These are phyloP conservation scores for Davidsoniella neocaledoniae DNA, from an alignment of 2,329 filamentous ascomycete species.

Conservation along the genomic window DNA sequence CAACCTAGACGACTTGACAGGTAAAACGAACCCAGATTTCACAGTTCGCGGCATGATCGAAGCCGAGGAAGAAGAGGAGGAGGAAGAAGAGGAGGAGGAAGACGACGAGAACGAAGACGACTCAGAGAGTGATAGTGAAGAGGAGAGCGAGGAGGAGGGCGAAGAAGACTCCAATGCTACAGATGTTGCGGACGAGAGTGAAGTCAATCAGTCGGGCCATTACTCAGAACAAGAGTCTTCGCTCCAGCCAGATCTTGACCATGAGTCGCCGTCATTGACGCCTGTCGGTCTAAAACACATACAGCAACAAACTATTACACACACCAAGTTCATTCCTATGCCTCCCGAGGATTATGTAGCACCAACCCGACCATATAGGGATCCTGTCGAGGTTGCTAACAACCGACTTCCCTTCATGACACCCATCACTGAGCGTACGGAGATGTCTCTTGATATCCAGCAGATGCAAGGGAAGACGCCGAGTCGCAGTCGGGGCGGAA, in stretches of 20 bases:
- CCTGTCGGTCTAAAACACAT: background rate
- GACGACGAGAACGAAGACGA: background rate
- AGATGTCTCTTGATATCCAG: conserved; percentile 57
- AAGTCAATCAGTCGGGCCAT: conserved; percentile 17
- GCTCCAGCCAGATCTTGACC: background rate
- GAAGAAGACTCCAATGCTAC: conserved; percentile 17
- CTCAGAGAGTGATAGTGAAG: conserved; percentile 17
- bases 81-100: conserved; percentile 21
- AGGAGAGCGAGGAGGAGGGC: conserved; percentile 2
- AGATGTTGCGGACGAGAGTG: conserved; percentile 24
- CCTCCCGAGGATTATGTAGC: conserved; percentile 77
- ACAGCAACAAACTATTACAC: conserved; percentile 31
- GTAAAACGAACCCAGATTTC: conserved; percentile 29
- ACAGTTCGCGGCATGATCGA: conserved; percentile 19
- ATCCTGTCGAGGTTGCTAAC: conserved; percentile 64
- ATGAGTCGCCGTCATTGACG: background rate
- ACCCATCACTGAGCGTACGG: conserved; percentile 88
- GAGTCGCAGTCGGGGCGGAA: conserved; percentile 34
- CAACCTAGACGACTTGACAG: conserved; percentile 24
- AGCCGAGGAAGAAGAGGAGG: conserved; percentile 20
- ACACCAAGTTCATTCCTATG: conserved; percentile 57
- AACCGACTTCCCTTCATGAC: conserved; percentile 97
- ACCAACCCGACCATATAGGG: conserved; percentile 62
- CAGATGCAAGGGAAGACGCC: conserved; percentile 59
- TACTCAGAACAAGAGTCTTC: conserved; percentile 10